These are phyloP conservation scores for Clonostachys rosea DNA, from an alignment of 2,329 filamentous ascomycete genomes.

Conservation along the genomic window DNA sequence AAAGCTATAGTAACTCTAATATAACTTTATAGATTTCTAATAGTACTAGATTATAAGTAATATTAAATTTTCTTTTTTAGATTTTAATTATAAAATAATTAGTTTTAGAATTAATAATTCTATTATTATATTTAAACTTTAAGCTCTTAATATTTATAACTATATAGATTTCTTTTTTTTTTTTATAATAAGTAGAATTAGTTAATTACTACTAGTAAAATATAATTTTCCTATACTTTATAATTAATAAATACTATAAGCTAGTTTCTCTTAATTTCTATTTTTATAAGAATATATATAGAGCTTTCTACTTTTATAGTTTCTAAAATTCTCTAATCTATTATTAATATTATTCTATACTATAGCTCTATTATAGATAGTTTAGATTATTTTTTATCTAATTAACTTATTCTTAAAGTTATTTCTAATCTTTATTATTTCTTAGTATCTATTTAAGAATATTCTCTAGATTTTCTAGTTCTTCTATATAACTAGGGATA, in stretches of 20 bases:
- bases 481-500: no score
- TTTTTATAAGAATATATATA: neutral
- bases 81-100: no score
- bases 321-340: neutral
- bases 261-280: neutral
- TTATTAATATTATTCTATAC: neutral
- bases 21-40: neutral
- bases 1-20: neutral
- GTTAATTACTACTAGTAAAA: neutral
- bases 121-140: neutral
- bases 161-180: neutral
- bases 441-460: no score
- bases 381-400: neutral
- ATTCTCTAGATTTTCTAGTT: no score
- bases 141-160: neutral
- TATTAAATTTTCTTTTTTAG: no score
- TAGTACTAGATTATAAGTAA: no score
- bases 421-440: no score
- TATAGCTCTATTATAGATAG: neutral
- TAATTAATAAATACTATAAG: neutral
- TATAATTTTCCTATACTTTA: neutral
- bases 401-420: neutral
- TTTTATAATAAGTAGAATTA: neutral
- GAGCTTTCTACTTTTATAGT: neutral
- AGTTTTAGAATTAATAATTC: no score